These are phyloP conservation scores for Dipteronia sinensis DNA, from an alignment of 345 rosid species.

Conservation along the genomic window DNA sequence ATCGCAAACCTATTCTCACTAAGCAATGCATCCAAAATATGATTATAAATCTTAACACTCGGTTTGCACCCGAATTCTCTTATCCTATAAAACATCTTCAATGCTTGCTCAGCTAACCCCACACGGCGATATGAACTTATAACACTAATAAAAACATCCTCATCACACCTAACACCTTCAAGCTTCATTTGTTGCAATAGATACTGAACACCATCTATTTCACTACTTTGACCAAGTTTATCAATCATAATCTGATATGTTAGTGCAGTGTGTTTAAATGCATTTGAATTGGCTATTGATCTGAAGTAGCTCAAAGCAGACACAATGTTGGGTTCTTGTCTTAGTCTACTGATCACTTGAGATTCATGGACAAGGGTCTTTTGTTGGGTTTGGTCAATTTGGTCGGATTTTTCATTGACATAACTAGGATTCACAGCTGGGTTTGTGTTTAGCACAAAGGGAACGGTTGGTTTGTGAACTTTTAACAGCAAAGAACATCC, in stretches of 20 bases:
- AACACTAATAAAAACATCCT: slow-evolving; percentile 65
- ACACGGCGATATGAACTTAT: slow-evolving; percentile 48
- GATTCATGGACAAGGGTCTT: slow-evolving; percentile 39
- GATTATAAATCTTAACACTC: slow-evolving; percentile 78
- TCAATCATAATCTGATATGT: slow-evolving; percentile 70
- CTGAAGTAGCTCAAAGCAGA: slow-evolving; percentile 64
- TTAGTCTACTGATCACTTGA: slow-evolving; percentile 52
- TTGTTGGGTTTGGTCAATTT: slow-evolving; percentile 22
- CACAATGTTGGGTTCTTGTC: slow-evolving; percentile 44
- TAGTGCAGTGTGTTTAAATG: slow-evolving; percentile 66
- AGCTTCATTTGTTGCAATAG: slow-evolving; percentile 92
- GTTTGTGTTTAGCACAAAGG: slow-evolving; percentile 48
- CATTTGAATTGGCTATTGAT: slow-evolving; percentile 59
- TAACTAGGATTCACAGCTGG: slow-evolving; percentile 27
- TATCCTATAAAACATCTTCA: slow-evolving; percentile 77
- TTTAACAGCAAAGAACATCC: slow-evolving; percentile 54
- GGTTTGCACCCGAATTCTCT: slow-evolving; percentile 80
- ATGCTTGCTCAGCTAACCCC: slow-evolving; percentile 69
- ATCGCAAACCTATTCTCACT: slow-evolving; percentile 66
- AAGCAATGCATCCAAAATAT: slow-evolving; percentile 74
- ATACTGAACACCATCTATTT: slow-evolving; percentile 71
- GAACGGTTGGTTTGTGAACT: slow-evolving; percentile 47
- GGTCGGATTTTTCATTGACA: slow-evolving; percentile 21
- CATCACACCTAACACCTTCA: slow-evolving; percentile 66
- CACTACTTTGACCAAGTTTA: slow-evolving; percentile 51